These are phyloP conservation scores for Xylariales sp. DNA, from an alignment of 2,329 filamentous ascomycete species.

Conservation along the genomic window DNA sequence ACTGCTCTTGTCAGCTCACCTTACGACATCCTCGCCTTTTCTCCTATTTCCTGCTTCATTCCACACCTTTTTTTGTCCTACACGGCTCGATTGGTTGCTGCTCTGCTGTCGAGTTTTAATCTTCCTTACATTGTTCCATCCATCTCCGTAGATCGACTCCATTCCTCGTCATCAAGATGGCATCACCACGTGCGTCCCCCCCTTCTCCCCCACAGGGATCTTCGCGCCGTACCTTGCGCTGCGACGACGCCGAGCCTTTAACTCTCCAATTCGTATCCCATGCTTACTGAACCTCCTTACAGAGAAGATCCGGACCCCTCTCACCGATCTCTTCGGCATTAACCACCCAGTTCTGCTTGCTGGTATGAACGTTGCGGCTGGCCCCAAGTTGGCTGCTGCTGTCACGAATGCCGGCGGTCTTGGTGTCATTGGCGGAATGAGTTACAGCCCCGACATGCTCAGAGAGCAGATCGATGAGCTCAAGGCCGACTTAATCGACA, in stretches of 20 bases:
- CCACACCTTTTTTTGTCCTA: too few relatives aligned
- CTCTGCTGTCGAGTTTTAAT: too few relatives aligned
- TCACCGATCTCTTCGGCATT: conserved; percentile 97
- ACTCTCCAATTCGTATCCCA: too few relatives aligned
- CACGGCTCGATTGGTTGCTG: too few relatives aligned
- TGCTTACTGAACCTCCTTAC: conserved; percentile 18
- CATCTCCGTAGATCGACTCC: too few relatives aligned
- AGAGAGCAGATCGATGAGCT: conserved; percentile 91
- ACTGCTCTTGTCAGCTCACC: too few relatives aligned
- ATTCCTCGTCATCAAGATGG: conserved; percentile 24
- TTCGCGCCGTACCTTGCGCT: too few relatives aligned
- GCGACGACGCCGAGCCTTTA: too few relatives aligned
- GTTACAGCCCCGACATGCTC: conserved; percentile 97
- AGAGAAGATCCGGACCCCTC: conserved; percentile 86
- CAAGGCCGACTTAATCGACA: conserved; percentile 81
- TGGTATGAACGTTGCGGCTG: conserved; percentile 98
- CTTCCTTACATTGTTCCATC: too few relatives aligned
- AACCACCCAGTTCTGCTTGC: conserved; percentile 93
- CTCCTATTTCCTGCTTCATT: too few relatives aligned
- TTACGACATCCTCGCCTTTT: too few relatives aligned
- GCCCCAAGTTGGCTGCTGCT: conserved; percentile 91
- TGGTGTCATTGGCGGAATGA: conserved; percentile 91
- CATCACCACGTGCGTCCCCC: conserved; percentile 13
- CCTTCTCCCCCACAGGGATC: not conserved
- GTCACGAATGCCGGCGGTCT: conserved; percentile 96